Base-by-base conservation (phyloP, 805 yeast species). In the Cyberlindnera meyerae region DNA sequence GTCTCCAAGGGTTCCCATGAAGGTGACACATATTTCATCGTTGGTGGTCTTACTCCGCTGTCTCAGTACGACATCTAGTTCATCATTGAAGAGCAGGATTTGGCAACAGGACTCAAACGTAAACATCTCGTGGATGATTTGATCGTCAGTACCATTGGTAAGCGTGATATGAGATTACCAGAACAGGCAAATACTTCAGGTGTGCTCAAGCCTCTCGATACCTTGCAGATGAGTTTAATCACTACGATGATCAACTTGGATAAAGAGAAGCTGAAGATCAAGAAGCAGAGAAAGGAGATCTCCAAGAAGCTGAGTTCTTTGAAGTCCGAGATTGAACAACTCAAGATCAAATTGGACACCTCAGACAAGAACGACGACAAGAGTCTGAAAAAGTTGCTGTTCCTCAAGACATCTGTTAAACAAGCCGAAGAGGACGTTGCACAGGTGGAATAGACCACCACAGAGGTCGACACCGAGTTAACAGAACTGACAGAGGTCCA, bases 11-110 rank as follows among this genome's bases (percentile, higher is more conserved):
- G 77, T 31, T 63, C 65, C 12, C 53, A 63, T 13, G 61, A 62
- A 16, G 68, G 69, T 21, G 71, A 72, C 30, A 74, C 72, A 36
- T 61, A 70, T 34, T 66, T 77, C n/a, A 68, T 77, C 2, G 75
- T 81, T 13, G 72, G 77, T 46, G 87, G 87, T 0, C 60, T 81
- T 26, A 75, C 79, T 21, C 84, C 86, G 2, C 54, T 70, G 14
- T 73, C 82, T 9, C 80, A 78, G 42, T 82, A 80, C 44, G 81
- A 77, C 43, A 66, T 81, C 33, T 68, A 65, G 38, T 65, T 66
- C 37, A 58, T 66, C 39, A 57, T 63, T 36, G 57, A 65, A 31
- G 52, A 49, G 24, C 47, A 58, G 26, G 57, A 60, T 34, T 37
- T 42, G 6, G n/a, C n/a, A n/a, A 28, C 32, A 5, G 53, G 52